Percentiles rank a stretch among this genome's conserved stretches.
Conservation (phyloP, 1,284 basidiomycete genomes). For the Sphaerobolus stellatus region DNA sequence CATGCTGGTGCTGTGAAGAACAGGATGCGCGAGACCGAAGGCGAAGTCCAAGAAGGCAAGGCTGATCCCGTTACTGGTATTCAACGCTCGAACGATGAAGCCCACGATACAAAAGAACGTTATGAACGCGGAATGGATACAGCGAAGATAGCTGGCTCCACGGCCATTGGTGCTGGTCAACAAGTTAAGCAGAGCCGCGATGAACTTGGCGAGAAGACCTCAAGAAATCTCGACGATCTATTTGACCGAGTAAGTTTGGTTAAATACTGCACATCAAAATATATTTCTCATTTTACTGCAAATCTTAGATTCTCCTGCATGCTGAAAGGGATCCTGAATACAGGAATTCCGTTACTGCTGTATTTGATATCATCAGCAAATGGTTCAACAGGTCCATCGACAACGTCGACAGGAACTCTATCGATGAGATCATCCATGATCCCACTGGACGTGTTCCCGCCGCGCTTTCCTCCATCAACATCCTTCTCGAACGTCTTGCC, state of each 20-base stretch:
- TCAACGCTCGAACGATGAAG: slow-evolving; percentile 48
- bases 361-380: slow-evolving; percentile 55
- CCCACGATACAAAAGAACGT: slow-evolving; percentile 41
- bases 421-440: slow-evolving; percentile 57
- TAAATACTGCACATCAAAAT: neutral
- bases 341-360: slow-evolving; percentile 50
- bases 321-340: slow-evolving; percentile 60
- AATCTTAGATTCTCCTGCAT: slow-evolving; percentile 56
- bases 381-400: slow-evolving; percentile 56
- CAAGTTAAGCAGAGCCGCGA: slow-evolving; percentile 39
- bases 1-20: slow-evolving; percentile 51
- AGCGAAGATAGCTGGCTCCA: slow-evolving; percentile 53
- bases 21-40: slow-evolving; percentile 50
- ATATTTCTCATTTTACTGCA: slow-evolving; percentile 1
- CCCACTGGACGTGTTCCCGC: slow-evolving; percentile 53
- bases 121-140: slow-evolving; percentile 68
- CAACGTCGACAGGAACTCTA: slow-evolving; percentile 42
- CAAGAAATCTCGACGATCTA: slow-evolving; percentile 44
- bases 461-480: slow-evolving; percentile 45
- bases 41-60: slow-evolving; percentile 56
- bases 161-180: slow-evolving; percentile 54
- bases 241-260: slow-evolving; percentile 47
- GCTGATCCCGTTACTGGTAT: slow-evolving; percentile 53
- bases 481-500: slow-evolving; percentile 50
- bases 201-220: slow-evolving; percentile 44